phyloP scores from a whole-genome alignment of 2,329 filamentous ascomycete genomes.

The Apiospora malaysiana region DNA sequence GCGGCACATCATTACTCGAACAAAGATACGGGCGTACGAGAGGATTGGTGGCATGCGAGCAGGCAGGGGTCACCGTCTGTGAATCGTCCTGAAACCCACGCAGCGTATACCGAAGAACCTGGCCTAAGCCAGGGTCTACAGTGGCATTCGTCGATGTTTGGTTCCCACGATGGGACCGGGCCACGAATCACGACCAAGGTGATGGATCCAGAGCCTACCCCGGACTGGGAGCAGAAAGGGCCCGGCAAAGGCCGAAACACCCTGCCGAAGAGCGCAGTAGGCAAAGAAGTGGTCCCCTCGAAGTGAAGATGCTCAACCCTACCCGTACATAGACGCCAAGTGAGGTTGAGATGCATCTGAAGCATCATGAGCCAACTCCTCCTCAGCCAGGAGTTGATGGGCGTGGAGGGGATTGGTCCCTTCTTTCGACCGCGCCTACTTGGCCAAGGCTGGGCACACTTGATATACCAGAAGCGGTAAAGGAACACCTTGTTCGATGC shows the following conservation, averaged over 20 bases:
- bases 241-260: conserved; percentile 1
- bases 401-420: background rate
- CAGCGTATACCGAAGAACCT: background rate
- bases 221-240: background rate
- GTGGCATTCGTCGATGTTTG: background rate
- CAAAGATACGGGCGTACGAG: background rate
- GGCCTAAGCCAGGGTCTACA: background rate
- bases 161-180: background rate
- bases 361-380: conserved; percentile 1
- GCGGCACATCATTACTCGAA: conserved; percentile 16
- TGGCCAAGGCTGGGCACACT: conserved; percentile 8
- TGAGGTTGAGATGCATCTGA: conserved; percentile 1
- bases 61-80: background rate
- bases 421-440: background rate
- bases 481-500: background rate
- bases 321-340: conserved; percentile 1
- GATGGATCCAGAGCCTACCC: conserved; percentile 5
- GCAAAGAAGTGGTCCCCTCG: background rate
- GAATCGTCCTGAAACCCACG: conserved; percentile 9
- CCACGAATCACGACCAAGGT: background rate
- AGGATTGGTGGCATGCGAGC: background rate
- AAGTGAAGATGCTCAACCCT: background rate
- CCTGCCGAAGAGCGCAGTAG: background rate
- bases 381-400: background rate
- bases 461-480: background rate